Base-by-base conservation (phyloP, 768 basidiomycete genomes). In the Psilocybe cyanescens region DNA sequence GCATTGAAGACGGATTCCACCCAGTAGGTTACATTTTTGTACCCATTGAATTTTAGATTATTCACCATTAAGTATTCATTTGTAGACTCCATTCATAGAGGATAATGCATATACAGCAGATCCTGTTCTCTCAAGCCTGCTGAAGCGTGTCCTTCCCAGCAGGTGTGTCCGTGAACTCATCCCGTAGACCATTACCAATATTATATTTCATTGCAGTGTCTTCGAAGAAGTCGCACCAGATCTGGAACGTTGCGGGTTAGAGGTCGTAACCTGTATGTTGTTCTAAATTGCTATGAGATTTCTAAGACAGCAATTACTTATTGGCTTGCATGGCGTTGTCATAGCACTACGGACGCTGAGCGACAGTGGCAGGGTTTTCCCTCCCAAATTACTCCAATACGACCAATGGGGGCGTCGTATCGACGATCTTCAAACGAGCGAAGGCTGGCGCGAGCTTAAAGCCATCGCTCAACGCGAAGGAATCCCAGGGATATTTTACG, bases 401-500 rank as follows among this genome's bases (percentile, higher is more conserved):
- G 80, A 92, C 66, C 86, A 91, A 64, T 92, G 86, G 87, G 91
- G 91, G 0, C 83, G 86, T 9, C 71, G 81, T 24, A 75, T 91
- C 7, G 91, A 94, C 70, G 72, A 76, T 3, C 80, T 94, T 0
- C 78, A 86, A 41, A 91, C 89, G 1, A 88, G 86, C 16, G 89
- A 91, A 68, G 89, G 85, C 0, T 94, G 91, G 91, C 77, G 86
- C 12, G 77, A 77, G 17, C 76, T 93, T 64, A 91, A 90, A 71
- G 83, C 81, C 0, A 68, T 86, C 28, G 79, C 81, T 35, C 84
- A 88, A 65, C 76, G 80, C 57, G 89, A 90, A 71, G 91, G 91
- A 8, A 69, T 89, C 17, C 83, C 88, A 1, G 85, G 79, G 9
- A 89, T 90, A 50, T 83, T 87, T 65, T 90, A 89, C 65, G 87